Base-by-base conservation (phyloP, 2,329 filamentous ascomycete genomes). In the Hymenoscyphus infarciens region DNA sequence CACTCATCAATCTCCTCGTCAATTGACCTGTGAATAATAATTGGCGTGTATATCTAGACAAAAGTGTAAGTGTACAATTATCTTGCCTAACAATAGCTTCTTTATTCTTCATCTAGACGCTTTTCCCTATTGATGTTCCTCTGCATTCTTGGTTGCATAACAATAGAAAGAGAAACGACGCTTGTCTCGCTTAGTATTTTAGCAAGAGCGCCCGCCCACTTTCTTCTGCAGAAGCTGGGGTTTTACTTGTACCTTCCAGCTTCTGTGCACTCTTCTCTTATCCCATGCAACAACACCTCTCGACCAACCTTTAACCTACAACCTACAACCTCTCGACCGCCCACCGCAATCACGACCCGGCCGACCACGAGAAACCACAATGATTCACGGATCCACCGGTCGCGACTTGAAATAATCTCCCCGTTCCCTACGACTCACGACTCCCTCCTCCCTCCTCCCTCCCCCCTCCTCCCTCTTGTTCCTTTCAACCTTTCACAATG, bases 161-260 rank as follows among this genome's bases (percentile, higher is more conserved):
- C 45, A 52, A 52, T 52, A 52, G 11, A 22, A 25, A 52, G 45
- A 22, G 13, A 22, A 22, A 13, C 19, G 8, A 52, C 45, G 45
- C 45, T 52, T 52, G 19, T 52, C 45, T 52, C 45, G 45, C 45
- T 52, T 52, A 52, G 22, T 22, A 22, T 52, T 49, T 52, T 11
- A 52, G 22, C 19, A 22, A 22, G 45, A 52, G 13, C 19, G n/a
- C 45, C 45, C 19, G 19, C 45, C 45, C 45, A 3, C 19, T 25
- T 25, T 22, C 19, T 25, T 25, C 19, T 52, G 45, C 45, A 27
- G 19, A 52, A 52, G 22, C 22, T 4, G 10, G 45, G n/a, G 22
- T 19, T 13, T 5, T 49, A 29, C 45, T 52, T 10, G 45, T 52
- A 52, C 53, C 25, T 54, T 29, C 42, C 25, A 52, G 27, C 25